Base-by-base conservation (phyloP, 2,329 filamentous ascomycete species). In the Arthrobotrys conoides region DNA sequence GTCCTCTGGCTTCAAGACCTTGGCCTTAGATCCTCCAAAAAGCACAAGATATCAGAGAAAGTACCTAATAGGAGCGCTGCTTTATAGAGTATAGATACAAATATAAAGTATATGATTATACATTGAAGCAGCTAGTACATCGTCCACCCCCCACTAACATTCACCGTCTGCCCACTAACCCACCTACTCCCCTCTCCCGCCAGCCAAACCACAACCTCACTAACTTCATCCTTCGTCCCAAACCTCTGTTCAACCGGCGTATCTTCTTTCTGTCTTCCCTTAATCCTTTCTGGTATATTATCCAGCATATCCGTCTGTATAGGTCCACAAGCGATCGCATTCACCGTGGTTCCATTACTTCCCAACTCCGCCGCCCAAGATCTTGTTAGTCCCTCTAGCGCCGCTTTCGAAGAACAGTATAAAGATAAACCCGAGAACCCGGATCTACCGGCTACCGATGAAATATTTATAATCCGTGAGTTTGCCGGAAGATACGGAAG, bases 351-450 rank as follows among this genome's bases (percentile, higher is more conserved):
- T 0, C 89, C 88, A 72, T 86, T 83, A 5, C 1, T 61, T 0
- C 89, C 89, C 8, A 91, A 83, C 83, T 91, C 89, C 0, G 85
- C 85, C 0, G 90, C 89, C 86, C 88, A 88, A 53, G 85, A 87
- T 5, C 89, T 84, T 9, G 90, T 91, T 69, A 91, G 82, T 0
- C 87, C 88, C 82, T 91, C 89, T 16, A 91, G 82, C 5, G 89
- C 90, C 0, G 88, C 88, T 82, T 91, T 91, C 3, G 86, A 88
- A 0, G 87, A 86, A 57, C 86, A 86, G 82, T 91, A 91, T 1
- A 89, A 82, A n/a, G 73, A 77, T 22, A 77, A 64, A 10, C 73
- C 73, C 14, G 67, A 22, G 30, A 77, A 71, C 14, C 73, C 73
- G 0, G 86, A 84, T 0, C 89, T 84, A 0, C 85, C 86, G 9